Evolutionary conservation across 345 rosid species (phyloP).

Genomic region (Citropsis articulata): DNA sequence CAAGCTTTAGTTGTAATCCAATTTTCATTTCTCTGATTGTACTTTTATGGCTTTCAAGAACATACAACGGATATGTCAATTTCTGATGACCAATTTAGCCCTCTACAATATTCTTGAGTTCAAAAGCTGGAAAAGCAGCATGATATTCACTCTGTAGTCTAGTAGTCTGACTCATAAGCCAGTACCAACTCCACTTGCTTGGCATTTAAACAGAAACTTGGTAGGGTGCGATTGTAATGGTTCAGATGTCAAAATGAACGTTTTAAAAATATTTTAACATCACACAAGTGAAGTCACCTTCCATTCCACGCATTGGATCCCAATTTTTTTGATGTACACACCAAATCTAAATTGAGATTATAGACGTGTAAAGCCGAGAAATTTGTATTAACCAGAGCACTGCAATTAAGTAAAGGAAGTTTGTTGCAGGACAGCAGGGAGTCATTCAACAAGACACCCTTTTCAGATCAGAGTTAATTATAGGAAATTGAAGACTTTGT

Average conservation of each 20-base stretch:
- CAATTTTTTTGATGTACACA: neutral
- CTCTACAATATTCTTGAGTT: neutral
- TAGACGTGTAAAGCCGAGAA: neutral
- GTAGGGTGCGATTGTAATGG: neutral
- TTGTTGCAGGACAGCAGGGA: neutral
- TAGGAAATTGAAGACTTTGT: neutral
- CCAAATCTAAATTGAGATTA: neutral
- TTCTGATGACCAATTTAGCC: neutral
- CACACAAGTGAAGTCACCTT: neutral
- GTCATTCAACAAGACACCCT: neutral
- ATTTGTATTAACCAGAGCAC: neutral
- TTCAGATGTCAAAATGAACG: neutral
- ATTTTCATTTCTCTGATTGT: neutral
- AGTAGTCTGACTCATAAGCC: neutral
- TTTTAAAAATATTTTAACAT: neutral
- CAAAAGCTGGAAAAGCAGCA: neutral
- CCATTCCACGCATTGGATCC: neutral
- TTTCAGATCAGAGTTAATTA: neutral
- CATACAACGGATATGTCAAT: neutral
- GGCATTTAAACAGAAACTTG: neutral
- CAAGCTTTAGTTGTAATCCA: neutral
- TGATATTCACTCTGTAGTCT: neutral
- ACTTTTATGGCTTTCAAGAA: neutral
- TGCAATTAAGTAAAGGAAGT: neutral
- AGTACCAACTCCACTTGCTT: neutral